A percentile compares a stretch with the other conserved stretches of the same genome.
These are phyloP conservation scores for Microthlaspi erraticum DNA, from an alignment of 345 rosid genomes.

Conservation along the genomic window DNA sequence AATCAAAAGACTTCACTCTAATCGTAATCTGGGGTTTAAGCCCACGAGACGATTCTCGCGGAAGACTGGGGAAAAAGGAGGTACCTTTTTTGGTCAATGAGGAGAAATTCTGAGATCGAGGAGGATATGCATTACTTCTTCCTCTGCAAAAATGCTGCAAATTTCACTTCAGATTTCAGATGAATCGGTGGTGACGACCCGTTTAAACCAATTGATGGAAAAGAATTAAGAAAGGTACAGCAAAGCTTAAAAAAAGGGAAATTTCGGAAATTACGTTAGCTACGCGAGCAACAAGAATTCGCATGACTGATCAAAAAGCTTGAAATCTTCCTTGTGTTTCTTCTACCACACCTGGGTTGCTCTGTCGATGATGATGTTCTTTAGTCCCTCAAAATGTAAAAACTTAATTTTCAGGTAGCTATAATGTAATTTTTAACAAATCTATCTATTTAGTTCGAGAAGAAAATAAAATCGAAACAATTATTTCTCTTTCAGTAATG, in stretches of 20 bases:
- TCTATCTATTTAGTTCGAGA: not conserved
- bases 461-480: too few species aligned
- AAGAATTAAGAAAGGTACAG: not conserved
- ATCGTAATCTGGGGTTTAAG: not conserved
- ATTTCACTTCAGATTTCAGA: constrained; percentile 7
- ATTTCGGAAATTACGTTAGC: constrained; percentile 12
- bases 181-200: constrained; percentile 14
- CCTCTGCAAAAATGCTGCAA: constrained; percentile 50
- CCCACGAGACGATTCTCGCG: constrained; percentile 21
- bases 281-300: constrained; percentile 34
- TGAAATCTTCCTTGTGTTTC: not conserved
- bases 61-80: not conserved
- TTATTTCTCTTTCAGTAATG: too few species aligned
- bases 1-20: not conserved
- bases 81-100: constrained; percentile 50
- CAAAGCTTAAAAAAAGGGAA: not conserved
- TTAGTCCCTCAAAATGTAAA: not conserved
- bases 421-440: not conserved
- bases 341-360: not conserved
- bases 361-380: not conserved
- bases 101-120: constrained; percentile 47
- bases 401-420: not conserved
- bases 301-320: constrained; percentile 32
- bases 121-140: constrained; percentile 37
- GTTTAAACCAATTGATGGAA: constrained; percentile 7